Percentiles rank a stretch among this genome's conserved stretches.
phyloP scores from a whole-genome alignment of 2,329 filamentous ascomycete genomes.

The Tolypocladium tundrense region DNA sequence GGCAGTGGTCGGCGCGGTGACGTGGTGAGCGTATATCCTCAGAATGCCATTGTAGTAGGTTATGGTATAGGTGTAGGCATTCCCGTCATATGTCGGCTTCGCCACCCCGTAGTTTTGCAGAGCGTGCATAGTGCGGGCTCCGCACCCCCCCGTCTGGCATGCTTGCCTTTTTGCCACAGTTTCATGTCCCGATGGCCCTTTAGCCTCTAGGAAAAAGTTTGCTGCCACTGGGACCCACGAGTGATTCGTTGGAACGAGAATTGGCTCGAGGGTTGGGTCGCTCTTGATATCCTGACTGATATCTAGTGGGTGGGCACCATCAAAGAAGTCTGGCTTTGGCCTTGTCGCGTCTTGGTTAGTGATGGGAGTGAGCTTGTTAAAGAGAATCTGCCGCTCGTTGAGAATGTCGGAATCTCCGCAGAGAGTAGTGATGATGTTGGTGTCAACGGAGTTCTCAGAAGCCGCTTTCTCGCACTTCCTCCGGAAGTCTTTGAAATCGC shows the following conservation, averaged over 20 bases:
- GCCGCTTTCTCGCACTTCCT: too few species aligned
- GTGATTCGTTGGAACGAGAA: not conserved
- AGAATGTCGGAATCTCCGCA: too few species aligned
- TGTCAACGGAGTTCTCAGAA: too few species aligned
- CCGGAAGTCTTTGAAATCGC: too few species aligned
- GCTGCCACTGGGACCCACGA: slow-evolving; percentile 16
- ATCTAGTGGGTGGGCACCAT: too few species aligned
- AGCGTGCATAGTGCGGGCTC: slow-evolving; percentile 24
- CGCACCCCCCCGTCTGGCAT: slow-evolving; percentile 25
- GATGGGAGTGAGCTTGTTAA: too few species aligned
- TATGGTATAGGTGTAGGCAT: slow-evolving; percentile 25
- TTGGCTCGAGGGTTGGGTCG: too few species aligned
- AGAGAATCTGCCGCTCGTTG: too few species aligned
- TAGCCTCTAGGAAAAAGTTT: slow-evolving; percentile 31
- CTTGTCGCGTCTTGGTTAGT: too few species aligned
- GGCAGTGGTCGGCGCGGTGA: slow-evolving; percentile 15
- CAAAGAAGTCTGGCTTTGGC: too few species aligned
- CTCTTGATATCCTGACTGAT: too few species aligned
- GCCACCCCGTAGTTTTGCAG: slow-evolving; percentile 16
- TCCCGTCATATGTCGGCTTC: slow-evolving; percentile 23
- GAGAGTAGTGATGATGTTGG: too few species aligned
- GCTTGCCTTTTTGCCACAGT: slow-evolving; percentile 21
- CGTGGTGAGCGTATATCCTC: slow-evolving; percentile 25
- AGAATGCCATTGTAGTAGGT: slow-evolving; percentile 24
- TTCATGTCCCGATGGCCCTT: slow-evolving; percentile 19